These are phyloP conservation scores for Catenaria anguillulae DNA, from an alignment of 371 early-diverging fungal genomes.

Conservation along the genomic window DNA sequence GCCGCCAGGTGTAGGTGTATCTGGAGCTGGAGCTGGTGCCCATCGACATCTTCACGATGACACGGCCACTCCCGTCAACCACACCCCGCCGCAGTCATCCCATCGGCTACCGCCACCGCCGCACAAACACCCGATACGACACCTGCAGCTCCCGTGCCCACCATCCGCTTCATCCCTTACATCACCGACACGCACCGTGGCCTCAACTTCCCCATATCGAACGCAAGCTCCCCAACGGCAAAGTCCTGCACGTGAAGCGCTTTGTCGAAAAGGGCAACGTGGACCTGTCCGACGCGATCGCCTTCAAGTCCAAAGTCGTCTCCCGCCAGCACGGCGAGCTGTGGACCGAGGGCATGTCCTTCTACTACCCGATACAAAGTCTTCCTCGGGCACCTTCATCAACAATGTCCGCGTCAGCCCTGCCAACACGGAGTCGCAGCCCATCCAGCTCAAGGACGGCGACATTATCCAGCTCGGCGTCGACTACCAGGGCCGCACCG, in stretches of 20 bases:
- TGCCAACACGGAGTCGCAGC: conserved; percentile 66
- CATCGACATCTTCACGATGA: too few relatives aligned
- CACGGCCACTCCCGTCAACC: too few relatives aligned
- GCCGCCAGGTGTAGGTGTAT: too few relatives aligned
- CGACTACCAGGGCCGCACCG: conserved; percentile 86
- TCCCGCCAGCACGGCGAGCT: conserved; percentile 84
- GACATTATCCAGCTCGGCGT: conserved; percentile 88
- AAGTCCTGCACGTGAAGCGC: conserved; percentile 58
- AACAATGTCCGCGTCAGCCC: conserved; percentile 80
- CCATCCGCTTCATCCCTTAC: conserved; percentile 58
- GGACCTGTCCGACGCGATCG: conserved; percentile 43
- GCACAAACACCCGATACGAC: too few relatives aligned
- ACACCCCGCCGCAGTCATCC: too few relatives aligned
- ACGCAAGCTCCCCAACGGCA: conserved; percentile 51
- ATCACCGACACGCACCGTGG: conserved; percentile 51
- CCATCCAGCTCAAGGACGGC: conserved; percentile 68
- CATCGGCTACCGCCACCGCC: too few relatives aligned
- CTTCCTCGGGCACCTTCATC: conserved; percentile 90
- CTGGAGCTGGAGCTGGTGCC: too few relatives aligned
- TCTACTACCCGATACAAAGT: conserved; percentile 80
- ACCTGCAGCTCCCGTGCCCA: too few relatives aligned
- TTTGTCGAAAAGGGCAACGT: conserved; percentile 55
- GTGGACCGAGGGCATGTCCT: conserved; percentile 65
- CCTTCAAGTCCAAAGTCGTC: conserved; percentile 88
- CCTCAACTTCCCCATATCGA: conserved; percentile 68